Base-by-base conservation (phyloP, 352 stramenopile genomes). In the Globisporangium paddicum region DNA sequence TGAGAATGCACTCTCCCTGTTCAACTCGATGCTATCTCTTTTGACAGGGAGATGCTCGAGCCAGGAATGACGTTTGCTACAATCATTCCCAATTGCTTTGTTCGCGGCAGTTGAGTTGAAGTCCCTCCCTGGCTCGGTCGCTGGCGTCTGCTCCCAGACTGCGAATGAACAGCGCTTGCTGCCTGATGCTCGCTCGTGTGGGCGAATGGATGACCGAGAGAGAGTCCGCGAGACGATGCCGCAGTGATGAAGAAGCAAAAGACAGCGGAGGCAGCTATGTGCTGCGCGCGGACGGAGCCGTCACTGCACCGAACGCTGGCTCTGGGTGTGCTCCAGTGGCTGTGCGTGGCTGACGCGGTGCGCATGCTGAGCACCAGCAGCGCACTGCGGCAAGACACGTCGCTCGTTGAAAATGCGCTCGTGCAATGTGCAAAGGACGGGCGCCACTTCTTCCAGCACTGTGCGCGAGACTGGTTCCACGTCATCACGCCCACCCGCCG, bases 391-490 rank as follows among this genome's bases (percentile, higher is more conserved):
- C 18, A 8, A 3, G 40, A 59, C 2, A 1, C 9, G 0, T 26
- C 14, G 0, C 18, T 59, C n/a, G 28, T 18, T 18, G 25, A 30
- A n/a, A 38, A 37, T 7, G 52, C 52, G 5, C 38, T 59, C 52
- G 40, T 49, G 26, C 18, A 50, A 9, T 51, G 52, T 30, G 32
- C 52, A 6, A 37, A 47, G 6, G 52, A 59, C 16, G 52, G 52
- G 5, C 25, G 52, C 11, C 52, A 59, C 40, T 50, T 59, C 19
- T 59, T 59, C 41, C 52, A 59, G 52, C 52, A 26, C 2, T 59
- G 52, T n/a, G n/a, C 52, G 10, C 52, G 52, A 21, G 52, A 59
- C 14, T 59, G 52, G 52, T 50, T 59, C 26, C 52, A 49, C 28
- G 26, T 51, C 23, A 50, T 59, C 28, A 55, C 7, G 32, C 3